Evolutionary conservation across 2,329 filamentous ascomycete genomes (phyloP), one percentile per base, ranked within the genome.

Genomic region (Sporothrix schenckii): DNA sequence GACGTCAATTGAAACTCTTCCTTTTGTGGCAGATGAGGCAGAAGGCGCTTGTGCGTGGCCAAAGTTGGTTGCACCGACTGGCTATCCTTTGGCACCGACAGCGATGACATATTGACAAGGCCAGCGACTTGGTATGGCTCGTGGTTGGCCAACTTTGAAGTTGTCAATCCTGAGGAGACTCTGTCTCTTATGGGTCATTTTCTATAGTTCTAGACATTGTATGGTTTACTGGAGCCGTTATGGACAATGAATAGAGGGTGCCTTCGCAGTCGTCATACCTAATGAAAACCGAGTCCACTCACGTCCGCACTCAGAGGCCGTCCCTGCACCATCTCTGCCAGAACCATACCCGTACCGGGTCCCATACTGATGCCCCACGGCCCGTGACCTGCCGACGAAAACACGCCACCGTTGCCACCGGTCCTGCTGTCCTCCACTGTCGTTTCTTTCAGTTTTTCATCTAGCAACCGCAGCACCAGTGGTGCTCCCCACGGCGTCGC

Each of bases 351-450:
- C 0, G 90, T 93, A 1, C 91, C 91, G 41, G 92, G 79, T 19
- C 83, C 83, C 75, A 88, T 76, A 63, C 83, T 85, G 34, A 91
- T 91, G 0, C 91, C 91, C 91, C 91, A 94, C 0, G 91, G 89
- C 0, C 91, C 91, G 81, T 94, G 91, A 0, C 92, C 91, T 4
- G 89, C 83, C 1, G 89, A 88, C 50, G 93, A 78, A 76, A 87
- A 94, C 0, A 94, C 88, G 4, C 91, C 91, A 1, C 89, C 88
- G 0, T 82, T 81, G 0, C 75, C 74, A 0, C 79, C 80, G 1
- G 77, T 74, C 50, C 78, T 76, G 7, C 82, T 87, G 71, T 75
- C 79, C 7, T 85, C 44, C 1, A n/a, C 6, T 3, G 0, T 30
- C 47, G 49, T 30, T 13, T 50, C 81, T 80, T 14, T 75, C 76